Base-by-base conservation (phyloP, 169 alveolate genomes). In the Theileria luwenshuni region DNA sequence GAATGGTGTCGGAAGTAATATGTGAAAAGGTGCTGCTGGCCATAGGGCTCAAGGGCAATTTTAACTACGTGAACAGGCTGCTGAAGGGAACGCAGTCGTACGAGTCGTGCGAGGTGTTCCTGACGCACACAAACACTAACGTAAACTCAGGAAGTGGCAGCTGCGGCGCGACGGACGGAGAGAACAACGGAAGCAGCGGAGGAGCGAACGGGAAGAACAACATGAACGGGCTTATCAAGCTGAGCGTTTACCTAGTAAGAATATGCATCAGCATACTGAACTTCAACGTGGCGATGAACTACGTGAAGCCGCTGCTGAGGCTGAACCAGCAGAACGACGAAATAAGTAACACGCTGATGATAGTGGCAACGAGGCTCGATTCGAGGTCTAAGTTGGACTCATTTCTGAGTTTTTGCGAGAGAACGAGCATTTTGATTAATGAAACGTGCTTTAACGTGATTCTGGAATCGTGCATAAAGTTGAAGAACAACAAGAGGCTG, bases 381-480 rank as follows among this genome's bases (percentile, higher is more conserved):
- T 61, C 83, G 30, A 38, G 86, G 27, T 35, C 47, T 32, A 69
- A 79, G 60, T 61, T 79, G 5, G 86, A 79, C 45, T 70, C 71
- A 15, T 79, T 79, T 28, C 64, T 79, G 25, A 71, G 79, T 12
- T 68, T 79, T 27, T 79, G 86, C 52, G 86, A 79, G 42, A 30
- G 77, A 3, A 51, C 72, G 27, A 64, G 64, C 54, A 65, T 79
- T n/a, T 33, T 67, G 47, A 49, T 67, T 32, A 77, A 79, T 58
- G 86, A 79, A 15, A 19, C 56, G 28, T 23, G 74, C 28, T 75
- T 56, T 28, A 30, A 79, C 42, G 73, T 47, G 62, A 59, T 81
- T 17, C 74, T 85, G 32, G 92, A 85, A 33, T 63, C 76, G 60
- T 85, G 92, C 65, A 19, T 81, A 17, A 27, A 77, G 27, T 51